phyloP scores from a whole-genome alignment of 2,329 filamentous ascomycete species.

The Colletotrichum orchidophilum region DNA sequence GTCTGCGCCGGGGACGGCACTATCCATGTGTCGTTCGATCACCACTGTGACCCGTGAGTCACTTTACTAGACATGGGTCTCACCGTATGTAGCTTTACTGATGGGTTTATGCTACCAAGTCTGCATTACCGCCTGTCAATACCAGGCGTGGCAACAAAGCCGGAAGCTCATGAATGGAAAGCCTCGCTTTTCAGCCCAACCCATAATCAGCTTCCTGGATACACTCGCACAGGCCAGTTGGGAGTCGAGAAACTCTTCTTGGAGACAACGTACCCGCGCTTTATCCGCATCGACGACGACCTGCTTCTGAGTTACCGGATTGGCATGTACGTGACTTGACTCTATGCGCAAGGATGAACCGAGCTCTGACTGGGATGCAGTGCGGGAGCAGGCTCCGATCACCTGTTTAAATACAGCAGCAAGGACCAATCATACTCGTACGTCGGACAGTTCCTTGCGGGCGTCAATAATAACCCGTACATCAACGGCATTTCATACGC shows the following conservation, averaged over 20 bases:
- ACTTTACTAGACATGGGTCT: neutral
- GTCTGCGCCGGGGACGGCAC: constrained; percentile 22
- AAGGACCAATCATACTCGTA: constrained; percentile 10
- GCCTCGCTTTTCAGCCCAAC: constrained; percentile 28
- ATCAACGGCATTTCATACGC: constrained; percentile 32
- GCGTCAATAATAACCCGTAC: constrained; percentile 26
- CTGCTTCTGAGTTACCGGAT: constrained; percentile 27
- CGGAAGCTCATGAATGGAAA: constrained; percentile 13
- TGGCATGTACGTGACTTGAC: constrained; percentile 14
- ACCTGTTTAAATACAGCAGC: constrained; percentile 25
- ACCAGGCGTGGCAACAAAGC: constrained; percentile 13
- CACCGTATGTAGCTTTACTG: neutral
- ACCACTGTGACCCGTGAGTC: constrained; percentile 31
- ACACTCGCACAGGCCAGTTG: constrained; percentile 25
- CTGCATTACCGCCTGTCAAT: constrained; percentile 27
- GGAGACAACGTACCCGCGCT: constrained; percentile 26
- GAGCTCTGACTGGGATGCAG: constrained; percentile 1
- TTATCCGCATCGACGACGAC: constrained; percentile 18
- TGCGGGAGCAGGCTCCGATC: constrained; percentile 28
- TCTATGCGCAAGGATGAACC: too few relatives aligned
- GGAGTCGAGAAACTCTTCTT: constrained; percentile 27
- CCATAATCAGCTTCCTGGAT: constrained; percentile 24
- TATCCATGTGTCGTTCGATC: constrained; percentile 27
- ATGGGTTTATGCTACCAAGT: neutral
- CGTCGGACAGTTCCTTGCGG: constrained; percentile 30